Base-by-base conservation (phyloP, 129 eudicot species). In the Chrysanthemum makinoi region DNA sequence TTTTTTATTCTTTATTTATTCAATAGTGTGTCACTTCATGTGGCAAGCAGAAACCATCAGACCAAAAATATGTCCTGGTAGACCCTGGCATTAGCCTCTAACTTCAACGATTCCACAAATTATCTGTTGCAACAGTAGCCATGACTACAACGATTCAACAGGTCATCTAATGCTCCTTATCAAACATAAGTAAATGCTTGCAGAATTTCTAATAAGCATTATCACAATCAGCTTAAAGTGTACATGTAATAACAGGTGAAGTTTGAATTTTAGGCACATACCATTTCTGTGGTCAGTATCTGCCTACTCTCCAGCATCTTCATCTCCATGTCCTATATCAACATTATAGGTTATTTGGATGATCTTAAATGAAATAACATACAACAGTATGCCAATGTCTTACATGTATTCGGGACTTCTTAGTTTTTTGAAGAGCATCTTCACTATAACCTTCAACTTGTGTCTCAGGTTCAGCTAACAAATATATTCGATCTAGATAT, bases 381-480 rank as follows among this genome's bases (percentile, higher is more conserved):
- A 53, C 16, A 80, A 64, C 57, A 65, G 75, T 28, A 55, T 70
- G 73, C 50, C 28, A 69, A 70, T 35, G 49, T 17, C 91, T 69
- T 86, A 95, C 99, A 77, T 83, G 87, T 83, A 95, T 90, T 63
- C 89, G 89, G 56, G 75, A 90, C 84, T 84, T 95, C 77, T 88
- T 95, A 48, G 80, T 87, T 82, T 95, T 91, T 79, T 95, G 97
- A 63, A 95, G 75, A 51, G 87, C 85, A 81, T 87, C 96, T 80
- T 88, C 96, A 66, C 81, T 86, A 67, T 81, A 83, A 59, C 99
- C 99, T 82, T 95, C 97, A 77, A 95, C 94, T 62, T 80, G 88
- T 15, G 97, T 95, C 68, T 90, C 90, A 73, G 99, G 99, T 77
- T 90, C 99, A 50, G 97, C 99, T 68, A 95, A 65, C 48, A 95